Evolutionary conservation across 805 yeast genomes (phyloP).

Genomic region (Millerozyma miso): DNA sequence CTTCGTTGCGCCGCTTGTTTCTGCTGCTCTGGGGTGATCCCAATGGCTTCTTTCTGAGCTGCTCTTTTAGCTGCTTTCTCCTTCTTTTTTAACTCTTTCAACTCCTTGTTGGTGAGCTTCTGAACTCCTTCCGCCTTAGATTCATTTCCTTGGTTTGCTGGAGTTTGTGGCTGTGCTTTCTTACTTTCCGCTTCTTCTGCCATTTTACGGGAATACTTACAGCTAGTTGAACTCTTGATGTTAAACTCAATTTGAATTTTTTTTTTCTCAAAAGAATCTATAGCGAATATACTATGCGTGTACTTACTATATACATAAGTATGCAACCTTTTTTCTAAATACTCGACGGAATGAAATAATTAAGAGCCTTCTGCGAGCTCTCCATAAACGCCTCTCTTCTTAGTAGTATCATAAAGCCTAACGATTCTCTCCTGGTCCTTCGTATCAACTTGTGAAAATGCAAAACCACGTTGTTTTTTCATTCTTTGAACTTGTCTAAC

Average conservation of each 20-base stretch:
- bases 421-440: slow-evolving; percentile 91
- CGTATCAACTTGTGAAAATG: slow-evolving; percentile 87
- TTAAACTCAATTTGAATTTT: background rate
- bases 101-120: slow-evolving; percentile 65
- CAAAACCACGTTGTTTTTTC: slow-evolving; percentile 98
- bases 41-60: slow-evolving; percentile 71
- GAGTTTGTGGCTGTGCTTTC: slow-evolving; percentile 1
- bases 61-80: slow-evolving; percentile 93
- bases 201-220: background rate
- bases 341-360: background rate
- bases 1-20: slow-evolving; percentile 38
- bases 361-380: slow-evolving; percentile 28
- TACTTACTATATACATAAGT: background rate
- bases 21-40: slow-evolving; percentile 47
- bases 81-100: slow-evolving; percentile 80
- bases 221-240: background rate
- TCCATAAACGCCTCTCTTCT: slow-evolving; percentile 72
- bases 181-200: background rate
- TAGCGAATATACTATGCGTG: background rate
- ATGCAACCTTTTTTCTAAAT: slow-evolving; percentile 1
- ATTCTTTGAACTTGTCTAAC: slow-evolving; percentile 98
- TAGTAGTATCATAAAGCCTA: slow-evolving; percentile 92
- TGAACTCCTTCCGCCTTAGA: slow-evolving; percentile 3
- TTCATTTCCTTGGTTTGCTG: background rate
- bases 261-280: background rate